These are phyloP conservation scores for Lactifluus piperatus DNA, from an alignment of 768 basidiomycete species.

Conservation along the genomic window DNA sequence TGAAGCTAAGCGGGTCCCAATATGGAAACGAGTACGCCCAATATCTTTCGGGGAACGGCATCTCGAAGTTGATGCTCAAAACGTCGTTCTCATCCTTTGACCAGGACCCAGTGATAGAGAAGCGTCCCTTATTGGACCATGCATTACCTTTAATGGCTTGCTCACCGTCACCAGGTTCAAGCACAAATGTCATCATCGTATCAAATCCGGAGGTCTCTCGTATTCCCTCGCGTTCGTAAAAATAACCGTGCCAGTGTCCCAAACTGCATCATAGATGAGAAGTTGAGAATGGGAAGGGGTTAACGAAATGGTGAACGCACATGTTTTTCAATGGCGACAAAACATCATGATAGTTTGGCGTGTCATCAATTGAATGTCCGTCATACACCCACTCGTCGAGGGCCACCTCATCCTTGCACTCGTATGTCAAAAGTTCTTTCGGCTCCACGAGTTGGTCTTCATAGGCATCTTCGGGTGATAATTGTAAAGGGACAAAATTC, in stretches of 20 bases:
- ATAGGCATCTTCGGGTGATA: not conserved
- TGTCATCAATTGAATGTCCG: slow-evolving; percentile 5
- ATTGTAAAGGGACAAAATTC: not conserved
- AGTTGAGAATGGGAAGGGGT: not conserved
- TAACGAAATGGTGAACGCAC: not conserved
- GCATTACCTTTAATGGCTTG: slow-evolving; percentile 6
- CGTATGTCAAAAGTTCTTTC: not conserved
- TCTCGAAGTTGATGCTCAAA: slow-evolving; percentile 15
- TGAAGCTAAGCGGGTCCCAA: slow-evolving; percentile 5
- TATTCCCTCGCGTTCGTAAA: not conserved
- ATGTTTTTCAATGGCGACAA: slow-evolving; percentile 7
- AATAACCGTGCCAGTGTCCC: slow-evolving; percentile 16
- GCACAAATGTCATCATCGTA: slow-evolving; percentile 10
- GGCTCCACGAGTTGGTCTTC: slow-evolving; percentile 7
- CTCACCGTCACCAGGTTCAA: slow-evolving; percentile 6
- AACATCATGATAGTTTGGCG: not conserved
- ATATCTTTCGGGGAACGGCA: slow-evolving; percentile 1
- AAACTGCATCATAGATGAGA: not conserved
- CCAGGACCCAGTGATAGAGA: slow-evolving; percentile 17
- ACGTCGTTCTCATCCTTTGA: slow-evolving; percentile 11
- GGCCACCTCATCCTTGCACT: not conserved
- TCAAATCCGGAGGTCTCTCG: not conserved
- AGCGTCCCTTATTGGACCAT: slow-evolving; percentile 13
- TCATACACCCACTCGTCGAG: slow-evolving; percentile 12
- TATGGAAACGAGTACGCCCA: not conserved